Conservation (phyloP, 2,329 filamentous ascomycete genomes). For the Zasmidium citrigriseum region DNA sequence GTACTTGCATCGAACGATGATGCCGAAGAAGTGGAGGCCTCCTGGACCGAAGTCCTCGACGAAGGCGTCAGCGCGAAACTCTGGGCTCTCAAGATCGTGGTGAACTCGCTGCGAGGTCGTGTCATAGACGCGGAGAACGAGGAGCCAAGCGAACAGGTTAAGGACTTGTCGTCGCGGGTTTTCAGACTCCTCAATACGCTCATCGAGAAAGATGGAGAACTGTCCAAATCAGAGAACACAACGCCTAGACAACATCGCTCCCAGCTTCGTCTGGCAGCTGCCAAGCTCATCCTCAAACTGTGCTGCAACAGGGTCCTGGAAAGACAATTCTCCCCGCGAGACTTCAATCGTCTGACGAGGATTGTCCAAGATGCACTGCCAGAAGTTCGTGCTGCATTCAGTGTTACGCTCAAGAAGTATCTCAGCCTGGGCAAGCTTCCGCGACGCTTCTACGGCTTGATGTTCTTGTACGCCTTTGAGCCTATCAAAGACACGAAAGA, state of each 20-base stretch:
- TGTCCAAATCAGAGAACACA: slow-evolving; percentile 67
- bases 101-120: slow-evolving; percentile 76
- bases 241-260: slow-evolving; percentile 78
- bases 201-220: slow-evolving; percentile 73
- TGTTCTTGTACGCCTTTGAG: slow-evolving; percentile 91
- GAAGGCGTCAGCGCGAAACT: slow-evolving; percentile 82
- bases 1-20: slow-evolving; percentile 53
- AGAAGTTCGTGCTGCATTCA: slow-evolving; percentile 75
- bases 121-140: slow-evolving; percentile 21
- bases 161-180: slow-evolving; percentile 62
- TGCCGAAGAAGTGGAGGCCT: slow-evolving; percentile 50
- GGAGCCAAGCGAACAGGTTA: slow-evolving; percentile 44
- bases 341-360: slow-evolving; percentile 80
- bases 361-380: slow-evolving; percentile 76
- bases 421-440: slow-evolving; percentile 67
- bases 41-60: slow-evolving; percentile 62
- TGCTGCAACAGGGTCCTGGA: slow-evolving; percentile 77
- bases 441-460: slow-evolving; percentile 80
- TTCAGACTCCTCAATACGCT: slow-evolving; percentile 79
- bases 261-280: slow-evolving; percentile 78
- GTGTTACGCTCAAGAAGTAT: slow-evolving; percentile 87
- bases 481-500: slow-evolving; percentile 72
- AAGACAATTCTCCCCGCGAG: slow-evolving; percentile 66
- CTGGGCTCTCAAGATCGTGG: slow-evolving; percentile 79
- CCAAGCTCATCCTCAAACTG: slow-evolving; percentile 77